A percentile compares a stretch with the other conserved stretches of the same genome.
These are phyloP conservation scores for Detonula confervacea DNA, from an alignment of 352 stramenopile species.

Conservation along the genomic window DNA sequence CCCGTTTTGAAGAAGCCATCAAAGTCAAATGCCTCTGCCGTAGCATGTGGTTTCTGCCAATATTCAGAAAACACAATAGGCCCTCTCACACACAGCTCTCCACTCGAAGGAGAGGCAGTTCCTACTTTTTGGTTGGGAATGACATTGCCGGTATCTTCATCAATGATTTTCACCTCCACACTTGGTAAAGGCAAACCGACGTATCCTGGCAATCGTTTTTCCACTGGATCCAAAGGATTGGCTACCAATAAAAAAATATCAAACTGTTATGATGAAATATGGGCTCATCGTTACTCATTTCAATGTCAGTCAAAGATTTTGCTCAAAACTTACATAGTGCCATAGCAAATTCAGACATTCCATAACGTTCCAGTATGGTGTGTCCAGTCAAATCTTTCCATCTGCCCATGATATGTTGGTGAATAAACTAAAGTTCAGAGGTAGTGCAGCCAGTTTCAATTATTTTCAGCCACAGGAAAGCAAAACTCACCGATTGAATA, in stretches of 20 bases:
- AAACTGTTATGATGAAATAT: no score
- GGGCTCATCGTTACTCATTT: no score
- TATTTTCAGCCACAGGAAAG: background rate
- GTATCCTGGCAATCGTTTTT: slow-evolving; percentile 85
- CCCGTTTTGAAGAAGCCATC: slow-evolving; percentile 92
- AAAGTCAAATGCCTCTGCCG: slow-evolving; percentile 87
- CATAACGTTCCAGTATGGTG: slow-evolving; percentile 89
- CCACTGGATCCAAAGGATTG: slow-evolving; percentile 84
- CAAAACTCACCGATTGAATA: slow-evolving; percentile 72
- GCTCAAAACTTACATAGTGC: slow-evolving; percentile 69
- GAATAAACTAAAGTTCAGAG: background rate
- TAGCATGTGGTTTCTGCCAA: slow-evolving; percentile 88
- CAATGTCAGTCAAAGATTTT: no score
- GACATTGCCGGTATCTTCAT: slow-evolving; percentile 77
- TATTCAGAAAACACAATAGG: slow-evolving; percentile 90
- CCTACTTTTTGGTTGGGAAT: slow-evolving; percentile 17
- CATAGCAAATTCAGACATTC: slow-evolving; percentile 93
- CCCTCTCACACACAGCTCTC: slow-evolving; percentile 89
- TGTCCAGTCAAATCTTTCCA: slow-evolving; percentile 89
- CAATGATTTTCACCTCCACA: slow-evolving; percentile 87
- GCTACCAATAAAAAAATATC: no score
- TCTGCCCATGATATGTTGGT: no score
- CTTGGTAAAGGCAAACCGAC: slow-evolving; percentile 89
- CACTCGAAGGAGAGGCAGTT: slow-evolving; percentile 65
- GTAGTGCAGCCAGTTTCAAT: background rate